A percentile compares a stretch with the other conserved stretches of the same genome.
These are phyloP conservation scores for Vigna mungo DNA, from an alignment of 306 rosid genomes.

Conservation along the genomic window DNA sequence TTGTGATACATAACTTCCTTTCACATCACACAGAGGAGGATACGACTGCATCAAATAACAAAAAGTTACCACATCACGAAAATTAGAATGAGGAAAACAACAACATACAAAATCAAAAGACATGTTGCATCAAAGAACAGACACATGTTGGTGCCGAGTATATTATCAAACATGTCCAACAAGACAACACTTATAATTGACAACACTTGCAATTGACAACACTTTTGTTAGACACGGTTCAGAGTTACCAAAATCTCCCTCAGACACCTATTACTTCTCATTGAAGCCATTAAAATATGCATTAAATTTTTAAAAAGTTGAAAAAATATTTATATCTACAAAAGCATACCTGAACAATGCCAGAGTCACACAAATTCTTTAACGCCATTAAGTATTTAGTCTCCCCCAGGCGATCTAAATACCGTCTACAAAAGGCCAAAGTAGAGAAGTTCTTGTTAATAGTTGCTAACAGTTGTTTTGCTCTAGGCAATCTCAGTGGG, in stretches of 20 bases:
- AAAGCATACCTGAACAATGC: slow-evolving; percentile 83
- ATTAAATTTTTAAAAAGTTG: background rate
- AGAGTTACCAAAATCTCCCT: slow-evolving; percentile 17
- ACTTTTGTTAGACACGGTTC: background rate
- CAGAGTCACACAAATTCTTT: slow-evolving; percentile 84
- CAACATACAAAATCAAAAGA: background rate
- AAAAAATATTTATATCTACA: background rate
- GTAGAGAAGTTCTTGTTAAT: slow-evolving; percentile 96
- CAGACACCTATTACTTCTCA: background rate
- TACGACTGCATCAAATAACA: slow-evolving; percentile 59
- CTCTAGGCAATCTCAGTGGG: slow-evolving; percentile 92
- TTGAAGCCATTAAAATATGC: slow-evolving; percentile 19
- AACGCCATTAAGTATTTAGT: slow-evolving; percentile 95
- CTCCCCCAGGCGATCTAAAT: slow-evolving; percentile 94
- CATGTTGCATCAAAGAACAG: background rate
- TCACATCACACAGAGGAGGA: slow-evolving; percentile 88
- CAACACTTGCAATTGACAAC: background rate
- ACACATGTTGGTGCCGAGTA: background rate
- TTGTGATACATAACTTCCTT: slow-evolving; percentile 95
- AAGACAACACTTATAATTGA: background rate
- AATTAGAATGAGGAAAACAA: slow-evolving; percentile 1
- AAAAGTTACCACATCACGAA: slow-evolving; percentile 12
- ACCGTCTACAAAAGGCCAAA: slow-evolving; percentile 90
- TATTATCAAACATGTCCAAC: background rate
- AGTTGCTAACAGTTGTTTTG: slow-evolving; percentile 85